Base-by-base conservation (phyloP, 129 eudicot genomes). In the Lonicera japonica region DNA sequence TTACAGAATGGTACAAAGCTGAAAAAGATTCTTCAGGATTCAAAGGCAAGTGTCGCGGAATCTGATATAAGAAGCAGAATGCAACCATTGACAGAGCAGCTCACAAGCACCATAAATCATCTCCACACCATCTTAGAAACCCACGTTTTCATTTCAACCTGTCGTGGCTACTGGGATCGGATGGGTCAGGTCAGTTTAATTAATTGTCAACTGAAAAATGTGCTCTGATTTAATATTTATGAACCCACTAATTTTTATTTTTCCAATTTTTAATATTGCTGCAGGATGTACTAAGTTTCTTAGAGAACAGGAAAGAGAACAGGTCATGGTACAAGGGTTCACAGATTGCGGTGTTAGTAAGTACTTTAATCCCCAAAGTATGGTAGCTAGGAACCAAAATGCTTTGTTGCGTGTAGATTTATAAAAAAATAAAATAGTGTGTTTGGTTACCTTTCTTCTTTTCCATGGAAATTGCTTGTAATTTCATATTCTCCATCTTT, bases 111-210 rank as follows among this genome's bases (percentile, higher is more conserved):
- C 3, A 77, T 88, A 54, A 84, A 79, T 77, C 89, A 84, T 57
- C 75, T 88, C 53, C 89, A 88, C 54, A 65, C 77, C 45, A 69
- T 76, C 43, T 79, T 88, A 45, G 89, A 82, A 56, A 69, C 80
- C 11, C 92, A 77, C 25, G 89, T 88, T 25, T 88, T 88, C 59
- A 75, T 88, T 4, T 85, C 96, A 48, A 68, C 68, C 15, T 84
- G 92, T 48, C 80, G 96, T 50, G 92, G 92, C 19, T 84, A 71
- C 54, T 88, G 96, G 96, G 96, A 88, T 46, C 77, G 86, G 19
- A 84, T 88, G 85, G 96, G 96, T 45, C 86, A 84, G 86, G 96
- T 78, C 24, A 72, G 64, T 10, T 8, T 29, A n/a, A 41, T 60
- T 54, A 7, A n/a, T 0, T 41, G 38, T 19, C 25, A 73, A 48